A percentile compares a stretch with the other conserved stretches of the same genome.
These are phyloP conservation scores for Ganoderma multipileum DNA, from an alignment of 1,284 basidiomycete genomes.

Conservation along the genomic window DNA sequence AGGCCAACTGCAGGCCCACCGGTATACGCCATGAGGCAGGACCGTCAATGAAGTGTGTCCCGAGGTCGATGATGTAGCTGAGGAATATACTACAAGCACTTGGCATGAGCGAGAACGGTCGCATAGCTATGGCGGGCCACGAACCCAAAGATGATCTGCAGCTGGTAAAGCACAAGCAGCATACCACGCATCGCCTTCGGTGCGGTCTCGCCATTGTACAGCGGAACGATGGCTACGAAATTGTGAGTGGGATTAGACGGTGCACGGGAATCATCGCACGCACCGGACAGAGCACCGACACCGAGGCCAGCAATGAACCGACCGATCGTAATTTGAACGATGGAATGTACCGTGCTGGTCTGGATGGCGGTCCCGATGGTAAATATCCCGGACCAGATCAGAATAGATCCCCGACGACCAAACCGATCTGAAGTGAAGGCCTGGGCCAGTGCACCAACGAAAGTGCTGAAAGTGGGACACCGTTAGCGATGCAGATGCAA, in stretches of 20 bases:
- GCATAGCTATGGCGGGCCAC: conserved; percentile 22
- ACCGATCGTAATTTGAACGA: conserved; percentile 74
- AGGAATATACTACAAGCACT: conserved; percentile 63
- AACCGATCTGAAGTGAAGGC: conserved; percentile 80
- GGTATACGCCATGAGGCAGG: conserved; percentile 78
- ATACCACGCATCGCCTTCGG: conserved; percentile 80
- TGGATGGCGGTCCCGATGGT: conserved; percentile 77
- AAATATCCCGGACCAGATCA: conserved; percentile 81
- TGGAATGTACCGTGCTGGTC: conserved; percentile 64
- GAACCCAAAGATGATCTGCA: conserved; percentile 77
- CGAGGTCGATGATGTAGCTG: conserved; percentile 77
- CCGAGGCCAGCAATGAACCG: conserved; percentile 77
- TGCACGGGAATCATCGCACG: conserved; percentile 13
- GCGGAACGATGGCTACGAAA: conserved; percentile 72
- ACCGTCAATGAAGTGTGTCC: conserved; percentile 62
- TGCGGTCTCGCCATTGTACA: conserved; percentile 83
- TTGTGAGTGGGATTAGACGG: not conserved
- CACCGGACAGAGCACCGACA: conserved; percentile 78
- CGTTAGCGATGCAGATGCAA: conserved; percentile 5
- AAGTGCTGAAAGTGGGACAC: conserved; percentile 51
- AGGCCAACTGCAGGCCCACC: conserved; percentile 70
- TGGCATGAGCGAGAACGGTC: not conserved
- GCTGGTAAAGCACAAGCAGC: conserved; percentile 77
- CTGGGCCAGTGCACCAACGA: conserved; percentile 75
- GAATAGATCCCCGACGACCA: conserved; percentile 75